Percentiles rank a stretch among this genome's conserved stretches.
phyloP scores from a whole-genome alignment of 2,329 filamentous ascomycete genomes.

The Clonostachys rhizophaga region DNA sequence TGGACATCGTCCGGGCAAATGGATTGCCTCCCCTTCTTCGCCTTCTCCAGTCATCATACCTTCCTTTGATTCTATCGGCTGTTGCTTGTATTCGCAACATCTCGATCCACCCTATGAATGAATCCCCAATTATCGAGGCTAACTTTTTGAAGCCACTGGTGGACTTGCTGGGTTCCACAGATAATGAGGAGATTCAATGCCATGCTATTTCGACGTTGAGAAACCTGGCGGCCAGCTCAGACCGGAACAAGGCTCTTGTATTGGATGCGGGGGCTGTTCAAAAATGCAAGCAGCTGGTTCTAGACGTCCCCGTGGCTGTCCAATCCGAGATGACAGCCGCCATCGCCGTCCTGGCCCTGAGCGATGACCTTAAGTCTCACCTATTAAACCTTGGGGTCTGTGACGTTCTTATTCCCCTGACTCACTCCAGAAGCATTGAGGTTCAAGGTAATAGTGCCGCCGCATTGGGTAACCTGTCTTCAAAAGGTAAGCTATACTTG shows the following conservation, averaged over 20 bases:
- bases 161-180: constrained; percentile 87
- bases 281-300: constrained; percentile 95
- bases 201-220: constrained; percentile 96
- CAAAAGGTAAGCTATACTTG: constrained; percentile 66
- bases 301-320: constrained; percentile 88
- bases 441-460: constrained; percentile 98
- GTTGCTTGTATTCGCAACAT: constrained; percentile 99
- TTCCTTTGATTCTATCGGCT: constrained; percentile 91
- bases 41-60: constrained; percentile 89
- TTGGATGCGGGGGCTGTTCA: constrained; percentile 94
- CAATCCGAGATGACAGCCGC: constrained; percentile 99
- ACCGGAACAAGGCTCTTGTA: constrained; percentile 97
- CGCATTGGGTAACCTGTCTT: constrained; percentile 90
- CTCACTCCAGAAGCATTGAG: constrained; percentile 92
- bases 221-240: constrained; percentile 93
- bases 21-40: constrained; percentile 82
- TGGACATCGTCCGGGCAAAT: constrained; percentile 89
- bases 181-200: constrained; percentile 98
- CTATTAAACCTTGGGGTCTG: constrained; percentile 90
- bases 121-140: constrained; percentile 97
- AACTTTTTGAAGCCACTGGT: constrained; percentile 93
- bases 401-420: constrained; percentile 91
- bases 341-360: constrained; percentile 91
- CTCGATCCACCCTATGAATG: constrained; percentile 95
- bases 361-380: constrained; percentile 91